phyloP scores from a whole-genome alignment of 305 asterid species.

The Solanum hybrid region DNA sequence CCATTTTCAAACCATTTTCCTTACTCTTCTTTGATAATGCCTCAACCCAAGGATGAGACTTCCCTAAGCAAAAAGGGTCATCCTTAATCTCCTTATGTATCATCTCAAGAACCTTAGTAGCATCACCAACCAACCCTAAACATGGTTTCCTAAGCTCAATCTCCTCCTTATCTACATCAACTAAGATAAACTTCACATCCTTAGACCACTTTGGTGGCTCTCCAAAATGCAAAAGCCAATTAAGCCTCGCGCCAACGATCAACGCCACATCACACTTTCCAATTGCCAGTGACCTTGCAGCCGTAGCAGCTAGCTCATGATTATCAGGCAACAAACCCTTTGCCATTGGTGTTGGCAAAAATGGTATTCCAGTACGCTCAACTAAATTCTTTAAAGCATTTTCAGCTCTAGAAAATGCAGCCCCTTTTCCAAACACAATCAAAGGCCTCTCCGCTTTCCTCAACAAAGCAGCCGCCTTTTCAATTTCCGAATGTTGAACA shows the following conservation, averaged over 20 bases:
- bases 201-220: slow-evolving; percentile 84
- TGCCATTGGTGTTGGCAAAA: slow-evolving; percentile 89
- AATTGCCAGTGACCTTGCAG: slow-evolving; percentile 78
- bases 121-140: slow-evolving; percentile 76
- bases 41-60: slow-evolving; percentile 75
- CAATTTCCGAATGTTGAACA: slow-evolving; percentile 27
- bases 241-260: slow-evolving; percentile 79
- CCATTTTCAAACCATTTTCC: slow-evolving; percentile 75
- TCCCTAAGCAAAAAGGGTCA: slow-evolving; percentile 70
- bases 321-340: slow-evolving; percentile 69
- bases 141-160: slow-evolving; percentile 60
- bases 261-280: slow-evolving; percentile 81
- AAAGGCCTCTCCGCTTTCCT: slow-evolving; percentile 69
- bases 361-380: slow-evolving; percentile 67
- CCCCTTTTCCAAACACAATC: slow-evolving; percentile 87
- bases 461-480: slow-evolving; percentile 53
- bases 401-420: slow-evolving; percentile 68
- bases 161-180: slow-evolving; percentile 59
- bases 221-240: slow-evolving; percentile 85
- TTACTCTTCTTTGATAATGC: slow-evolving; percentile 45
- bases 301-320: slow-evolving; percentile 78
- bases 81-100: slow-evolving; percentile 70
- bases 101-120: slow-evolving; percentile 54
- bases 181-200: slow-evolving; percentile 66
- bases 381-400: slow-evolving; percentile 41